Conservation (phyloP, 2,329 filamentous ascomycete genomes). For the Acrodontium crateriforme region DNA sequence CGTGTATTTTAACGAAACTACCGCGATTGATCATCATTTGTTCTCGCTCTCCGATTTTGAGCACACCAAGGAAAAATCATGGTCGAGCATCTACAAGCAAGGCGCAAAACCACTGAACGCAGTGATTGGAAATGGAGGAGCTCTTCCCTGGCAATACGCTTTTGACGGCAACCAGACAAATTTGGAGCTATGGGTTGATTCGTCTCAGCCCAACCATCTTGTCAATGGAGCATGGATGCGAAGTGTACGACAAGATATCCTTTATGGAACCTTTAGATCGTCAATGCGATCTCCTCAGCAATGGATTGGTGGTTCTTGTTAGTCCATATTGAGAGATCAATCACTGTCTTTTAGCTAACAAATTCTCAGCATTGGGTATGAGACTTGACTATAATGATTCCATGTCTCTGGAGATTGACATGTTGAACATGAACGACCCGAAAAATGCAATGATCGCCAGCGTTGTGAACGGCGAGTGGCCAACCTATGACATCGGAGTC, state of each 20-base stretch:
- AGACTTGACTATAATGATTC: slow-evolving; percentile 30
- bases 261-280: slow-evolving; percentile 31
- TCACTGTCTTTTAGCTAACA: too few relatives aligned
- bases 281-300: slow-evolving; percentile 18
- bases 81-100: slow-evolving; percentile 29
- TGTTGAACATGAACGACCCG: slow-evolving; percentile 29
- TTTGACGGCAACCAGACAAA: slow-evolving; percentile 1
- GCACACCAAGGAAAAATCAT: slow-evolving; percentile 31
- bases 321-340: too few relatives aligned
- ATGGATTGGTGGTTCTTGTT: slow-evolving; percentile 21
- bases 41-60: slow-evolving; percentile 26
- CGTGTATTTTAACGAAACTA: slow-evolving; percentile 35
- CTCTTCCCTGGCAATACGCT: not conserved
- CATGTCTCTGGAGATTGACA: slow-evolving; percentile 25
- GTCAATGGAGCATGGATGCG: slow-evolving; percentile 28
- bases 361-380: slow-evolving; percentile 26
- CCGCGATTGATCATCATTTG: slow-evolving; percentile 12
- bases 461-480: slow-evolving; percentile 28
- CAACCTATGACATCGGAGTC: slow-evolving; percentile 21
- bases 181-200: slow-evolving; percentile 6
- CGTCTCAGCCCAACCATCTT: slow-evolving; percentile 19
- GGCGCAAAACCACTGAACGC: slow-evolving; percentile 26
- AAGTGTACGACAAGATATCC: slow-evolving; percentile 29
- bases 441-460: slow-evolving; percentile 26
- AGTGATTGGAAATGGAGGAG: slow-evolving; percentile 7